A percentile compares a stretch with the other conserved stretches of the same genome.
Conservation (phyloP, 169 alveolate genomes). For the Cryptosporidium sp. region DNA sequence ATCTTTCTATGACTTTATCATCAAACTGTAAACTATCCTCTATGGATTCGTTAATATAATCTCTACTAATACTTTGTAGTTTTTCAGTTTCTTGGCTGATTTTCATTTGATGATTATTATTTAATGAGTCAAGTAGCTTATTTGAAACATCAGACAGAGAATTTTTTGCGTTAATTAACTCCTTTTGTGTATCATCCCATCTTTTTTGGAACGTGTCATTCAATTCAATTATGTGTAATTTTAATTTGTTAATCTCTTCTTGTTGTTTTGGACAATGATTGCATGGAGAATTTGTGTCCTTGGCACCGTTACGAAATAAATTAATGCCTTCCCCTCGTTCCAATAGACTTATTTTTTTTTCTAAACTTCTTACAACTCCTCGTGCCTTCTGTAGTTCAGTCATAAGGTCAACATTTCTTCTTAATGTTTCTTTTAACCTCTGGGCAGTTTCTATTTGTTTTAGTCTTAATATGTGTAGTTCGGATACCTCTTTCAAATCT, state of each 20-base stretch:
- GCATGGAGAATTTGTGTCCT: constrained; percentile 1
- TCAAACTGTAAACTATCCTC: neutral
- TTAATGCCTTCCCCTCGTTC: neutral
- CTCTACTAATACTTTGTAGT: neutral
- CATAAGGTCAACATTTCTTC: constrained; percentile 71
- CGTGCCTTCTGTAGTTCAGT: constrained; percentile 71
- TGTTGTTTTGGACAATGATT: constrained; percentile 57
- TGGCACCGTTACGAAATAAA: neutral
- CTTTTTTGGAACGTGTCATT: constrained; percentile 61
- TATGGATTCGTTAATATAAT: neutral
- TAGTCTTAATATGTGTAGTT: constrained; percentile 43
- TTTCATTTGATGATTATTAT: neutral
- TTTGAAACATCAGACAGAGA: constrained; percentile 65
- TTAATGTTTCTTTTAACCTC: constrained; percentile 62
- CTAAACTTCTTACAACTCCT: constrained; percentile 50
- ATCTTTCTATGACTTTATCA: neutral
- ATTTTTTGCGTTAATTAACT: constrained; percentile 46
- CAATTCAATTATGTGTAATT: constrained; percentile 50
- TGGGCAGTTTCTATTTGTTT: constrained; percentile 75
- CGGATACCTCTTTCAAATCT: constrained; percentile 34
- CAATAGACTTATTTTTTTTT: constrained; percentile 25
- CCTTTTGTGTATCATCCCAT: constrained; percentile 71
- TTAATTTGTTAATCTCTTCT: constrained; percentile 54
- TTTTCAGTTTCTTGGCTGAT: neutral
- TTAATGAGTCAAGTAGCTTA: constrained; percentile 22